phyloP scores from a whole-genome alignment of 148 eudicot genomes.

The Drosera capensis region DNA sequence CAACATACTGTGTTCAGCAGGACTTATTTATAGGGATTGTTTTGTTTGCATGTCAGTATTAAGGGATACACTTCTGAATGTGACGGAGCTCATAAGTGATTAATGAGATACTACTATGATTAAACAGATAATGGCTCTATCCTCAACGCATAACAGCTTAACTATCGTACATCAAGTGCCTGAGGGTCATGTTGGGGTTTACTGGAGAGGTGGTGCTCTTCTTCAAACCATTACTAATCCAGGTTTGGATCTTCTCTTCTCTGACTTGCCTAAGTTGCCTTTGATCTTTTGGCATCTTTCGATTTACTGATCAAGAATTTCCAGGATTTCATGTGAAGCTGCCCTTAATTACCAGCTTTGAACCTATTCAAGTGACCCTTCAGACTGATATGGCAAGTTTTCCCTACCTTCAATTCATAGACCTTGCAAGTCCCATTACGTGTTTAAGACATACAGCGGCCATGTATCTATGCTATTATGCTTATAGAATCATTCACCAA shows the following conservation, averaged over 20 bases:
- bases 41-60: too few species aligned
- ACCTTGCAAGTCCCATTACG: too few species aligned
- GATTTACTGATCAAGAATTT: background rate
- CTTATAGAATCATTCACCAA: too few species aligned
- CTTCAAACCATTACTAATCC: slow-evolving; percentile 62
- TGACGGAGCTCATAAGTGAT: too few species aligned
- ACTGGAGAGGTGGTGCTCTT: slow-evolving; percentile 99
- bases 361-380: slow-evolving; percentile 90
- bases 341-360: slow-evolving; percentile 77
- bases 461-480: too few species aligned
- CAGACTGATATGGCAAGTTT: slow-evolving; percentile 76
- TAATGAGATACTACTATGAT: slow-evolving; percentile 5
- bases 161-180: slow-evolving; percentile 82
- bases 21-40: too few species aligned
- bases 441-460: too few species aligned
- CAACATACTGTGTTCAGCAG: too few species aligned
- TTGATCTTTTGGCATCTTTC: too few species aligned
- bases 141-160: slow-evolving; percentile 30
- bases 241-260: slow-evolving; percentile 17
- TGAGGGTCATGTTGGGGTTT: slow-evolving; percentile 96
- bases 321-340: slow-evolving; percentile 88
- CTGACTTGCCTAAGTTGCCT: background rate
- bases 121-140: slow-evolving; percentile 38
- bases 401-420: background rate
- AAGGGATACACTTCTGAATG: too few species aligned